Evolutionary conservation across 2,329 filamentous ascomycete genomes (phyloP), one percentile per base, ranked within the genome.

Genomic region (Leptosphaerulina australis): DNA sequence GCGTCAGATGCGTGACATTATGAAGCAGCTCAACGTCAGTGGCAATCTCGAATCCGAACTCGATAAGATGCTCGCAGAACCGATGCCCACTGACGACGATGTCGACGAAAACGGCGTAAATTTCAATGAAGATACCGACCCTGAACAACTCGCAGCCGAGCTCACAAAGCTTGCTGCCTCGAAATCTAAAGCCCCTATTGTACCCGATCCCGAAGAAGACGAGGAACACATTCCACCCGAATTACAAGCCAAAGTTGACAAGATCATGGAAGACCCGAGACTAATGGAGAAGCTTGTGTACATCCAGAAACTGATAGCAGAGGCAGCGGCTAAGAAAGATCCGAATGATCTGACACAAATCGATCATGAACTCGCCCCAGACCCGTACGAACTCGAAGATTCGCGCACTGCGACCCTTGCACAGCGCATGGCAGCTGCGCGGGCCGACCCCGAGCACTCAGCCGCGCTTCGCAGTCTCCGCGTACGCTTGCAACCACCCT

Each of bases 231-330:
- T 65, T 2, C 60, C 66, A 12, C 60, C 66, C 3, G 64, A 68
- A n/a, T 55, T 69, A 4, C 55, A 67, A 39, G 66, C 68, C 31
- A 64, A 68, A 31, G 63, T 71, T 26, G 66, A 72, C 45, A 62
- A 64, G 36, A 69, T 72, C 33, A 66, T 72, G 60, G 50, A 63
- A 31, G 68, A 71, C 37, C 69, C 69, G 5, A 56, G 59, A 12
- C 59, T 71, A 1, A 55, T 71, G 54, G 59, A 71, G 45, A 72
- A 69, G 51, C 60, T 72, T 3, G 43, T 58, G 22, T 62, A 66
- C 45, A 68, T 71, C 33, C 62, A 64, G 38, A 58, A 64, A 11
- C 34, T 67, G 11, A 62, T 70, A 7, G 50, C 44, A 0, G 52
- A 69, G 21, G 11, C 21, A 33, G 10, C 15, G 6, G 33, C 41